A percentile compares a stretch with the other conserved stretches of the same genome.
These are phyloP conservation scores for Lentinula raphanica DNA, from an alignment of 768 basidiomycete species.

Conservation along the genomic window DNA sequence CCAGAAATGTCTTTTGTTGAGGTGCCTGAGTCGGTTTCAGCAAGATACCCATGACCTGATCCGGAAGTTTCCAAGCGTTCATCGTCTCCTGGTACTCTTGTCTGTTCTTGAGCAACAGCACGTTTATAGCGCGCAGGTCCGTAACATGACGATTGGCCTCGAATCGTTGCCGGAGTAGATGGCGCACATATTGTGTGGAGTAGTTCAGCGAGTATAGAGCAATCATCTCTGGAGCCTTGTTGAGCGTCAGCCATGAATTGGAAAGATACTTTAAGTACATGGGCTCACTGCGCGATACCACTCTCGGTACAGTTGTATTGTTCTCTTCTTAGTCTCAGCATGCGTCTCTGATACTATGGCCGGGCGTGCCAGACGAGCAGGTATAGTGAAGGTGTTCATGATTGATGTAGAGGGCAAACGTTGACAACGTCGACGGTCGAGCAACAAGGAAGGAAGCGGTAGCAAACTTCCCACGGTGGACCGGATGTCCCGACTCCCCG, in stretches of 20 bases:
- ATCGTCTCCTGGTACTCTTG: constrained; percentile 93
- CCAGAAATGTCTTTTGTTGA: constrained; percentile 56
- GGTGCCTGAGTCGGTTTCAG: constrained; percentile 40
- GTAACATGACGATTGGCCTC: constrained; percentile 81
- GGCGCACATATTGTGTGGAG: constrained; percentile 72
- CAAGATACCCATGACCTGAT: constrained; percentile 72
- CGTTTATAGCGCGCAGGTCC: constrained; percentile 78
- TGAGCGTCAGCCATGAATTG: not conserved
- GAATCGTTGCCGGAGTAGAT: constrained; percentile 79
- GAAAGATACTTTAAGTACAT: constrained; percentile 14
- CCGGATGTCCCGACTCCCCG: no score
- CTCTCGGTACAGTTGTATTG: constrained; percentile 78
- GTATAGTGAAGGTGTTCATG: constrained; percentile 61
- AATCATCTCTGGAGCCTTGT: constrained; percentile 88
- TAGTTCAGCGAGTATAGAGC: constrained; percentile 76
- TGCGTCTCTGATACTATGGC: constrained; percentile 52
- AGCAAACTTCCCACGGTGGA: not conserved
- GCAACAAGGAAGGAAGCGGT: no score
- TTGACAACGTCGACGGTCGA: no score
- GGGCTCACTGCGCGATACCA: constrained; percentile 93
- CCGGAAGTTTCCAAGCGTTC: constrained; percentile 89
- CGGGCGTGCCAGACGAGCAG: constrained; percentile 75
- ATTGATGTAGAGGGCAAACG: no score
- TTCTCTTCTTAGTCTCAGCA: constrained; percentile 61
- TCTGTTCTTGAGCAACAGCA: constrained; percentile 76